A percentile compares a stretch with the other conserved stretches of the same genome.
phyloP scores from a whole-genome alignment of 176 grass and related monocot species.

The Cymbopogon citratus region DNA sequence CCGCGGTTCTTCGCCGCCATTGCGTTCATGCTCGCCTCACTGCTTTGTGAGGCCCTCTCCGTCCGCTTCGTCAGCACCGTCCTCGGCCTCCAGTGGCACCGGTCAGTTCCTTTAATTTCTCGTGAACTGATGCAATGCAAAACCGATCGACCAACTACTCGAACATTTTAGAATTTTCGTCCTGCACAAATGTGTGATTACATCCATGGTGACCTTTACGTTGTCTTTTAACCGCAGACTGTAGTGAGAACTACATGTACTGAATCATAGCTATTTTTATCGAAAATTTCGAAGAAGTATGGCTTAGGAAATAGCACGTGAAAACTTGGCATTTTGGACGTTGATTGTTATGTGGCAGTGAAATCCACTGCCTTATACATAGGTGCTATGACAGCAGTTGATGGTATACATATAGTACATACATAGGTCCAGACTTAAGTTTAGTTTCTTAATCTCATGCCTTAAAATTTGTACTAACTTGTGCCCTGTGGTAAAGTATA shows the following conservation, averaged over 20 bases:
- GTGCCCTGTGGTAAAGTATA: background rate
- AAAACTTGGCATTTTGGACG: background rate
- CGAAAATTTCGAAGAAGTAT: background rate
- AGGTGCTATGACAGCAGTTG: background rate
- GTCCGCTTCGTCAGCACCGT: conserved; percentile 80
- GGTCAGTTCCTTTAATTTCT: conserved; percentile 41
- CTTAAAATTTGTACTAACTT: background rate
- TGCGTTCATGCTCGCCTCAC: conserved; percentile 66
- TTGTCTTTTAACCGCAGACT: background rate
- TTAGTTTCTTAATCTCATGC: background rate
- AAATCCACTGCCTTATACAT: background rate
- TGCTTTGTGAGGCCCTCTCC: conserved; percentile 68
- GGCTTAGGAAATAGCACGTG: background rate
- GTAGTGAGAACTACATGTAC: background rate
- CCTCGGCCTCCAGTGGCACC: conserved; percentile 87
- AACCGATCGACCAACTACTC: background rate
- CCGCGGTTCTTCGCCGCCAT: conserved; percentile 64
- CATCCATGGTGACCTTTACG: background rate
- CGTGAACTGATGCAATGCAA: background rate
- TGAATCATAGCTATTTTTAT: background rate
- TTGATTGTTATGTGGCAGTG: background rate
- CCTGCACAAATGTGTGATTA: background rate
- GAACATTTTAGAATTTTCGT: background rate
- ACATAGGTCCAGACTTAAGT: background rate
- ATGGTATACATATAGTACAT: background rate